Conservation (phyloP, 2,329 filamentous ascomycete genomes). For the Rugonectria rugulosa region DNA sequence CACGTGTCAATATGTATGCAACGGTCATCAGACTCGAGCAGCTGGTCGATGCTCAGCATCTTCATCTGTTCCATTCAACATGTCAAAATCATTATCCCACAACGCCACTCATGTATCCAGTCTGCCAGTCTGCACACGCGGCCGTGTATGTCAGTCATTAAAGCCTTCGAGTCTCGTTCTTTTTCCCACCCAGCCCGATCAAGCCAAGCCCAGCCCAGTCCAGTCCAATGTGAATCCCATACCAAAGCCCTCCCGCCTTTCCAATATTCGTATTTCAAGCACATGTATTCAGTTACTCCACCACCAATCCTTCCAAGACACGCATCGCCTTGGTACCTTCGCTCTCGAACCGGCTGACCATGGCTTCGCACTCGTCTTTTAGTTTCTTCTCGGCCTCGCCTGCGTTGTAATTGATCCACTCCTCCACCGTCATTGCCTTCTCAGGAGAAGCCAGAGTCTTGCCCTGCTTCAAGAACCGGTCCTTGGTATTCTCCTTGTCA, state of each 20-base stretch:
- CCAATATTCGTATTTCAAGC: no score
- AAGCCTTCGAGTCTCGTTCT: constrained; percentile 13
- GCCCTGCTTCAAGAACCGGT: constrained; percentile 60
- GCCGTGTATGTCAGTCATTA: constrained; percentile 11
- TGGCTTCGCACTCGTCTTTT: constrained; percentile 79
- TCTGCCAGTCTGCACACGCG: constrained; percentile 1
- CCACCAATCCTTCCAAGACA: constrained; percentile 75
- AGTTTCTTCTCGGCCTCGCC: constrained; percentile 80
- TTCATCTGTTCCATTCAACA: constrained; percentile 6
- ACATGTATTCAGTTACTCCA: constrained; percentile 48
- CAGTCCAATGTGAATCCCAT: constrained; percentile 6
- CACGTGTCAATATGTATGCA: no score
- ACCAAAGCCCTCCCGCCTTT: neutral
- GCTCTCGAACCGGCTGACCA: constrained; percentile 83
- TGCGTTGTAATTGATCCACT: constrained; percentile 89
- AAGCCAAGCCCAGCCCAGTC: neutral
- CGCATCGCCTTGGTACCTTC: constrained; percentile 82
- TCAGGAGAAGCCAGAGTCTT: constrained; percentile 75
- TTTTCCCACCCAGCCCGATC: neutral
- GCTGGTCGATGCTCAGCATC: constrained; percentile 2
- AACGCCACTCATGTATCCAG: constrained; percentile 16
- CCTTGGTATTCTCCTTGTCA: constrained; percentile 62
- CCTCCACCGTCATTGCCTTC: constrained; percentile 89
- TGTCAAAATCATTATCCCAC: constrained; percentile 14
- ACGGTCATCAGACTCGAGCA: neutral